Evolutionary conservation across 1,284 basidiomycete genomes (phyloP).

Genomic region (Cryptococcus sp.): DNA sequence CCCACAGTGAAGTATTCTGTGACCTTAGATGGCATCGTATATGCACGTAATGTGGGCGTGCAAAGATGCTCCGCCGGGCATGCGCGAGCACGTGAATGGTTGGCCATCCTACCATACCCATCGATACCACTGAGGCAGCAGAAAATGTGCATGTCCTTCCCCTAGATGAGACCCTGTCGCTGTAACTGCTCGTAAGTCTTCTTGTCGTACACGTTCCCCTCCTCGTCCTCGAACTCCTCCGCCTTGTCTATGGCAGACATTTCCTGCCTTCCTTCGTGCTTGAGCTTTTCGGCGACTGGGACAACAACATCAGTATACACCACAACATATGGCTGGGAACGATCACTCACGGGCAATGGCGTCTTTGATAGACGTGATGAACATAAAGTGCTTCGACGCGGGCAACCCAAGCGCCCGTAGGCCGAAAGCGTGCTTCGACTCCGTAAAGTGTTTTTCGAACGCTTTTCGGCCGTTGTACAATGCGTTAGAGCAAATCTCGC

Average conservation of each 20-base stretch:
- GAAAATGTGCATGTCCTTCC: not conserved
- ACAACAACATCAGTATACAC: not conserved
- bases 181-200: conserved; percentile 50
- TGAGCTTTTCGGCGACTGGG: conserved; percentile 92
- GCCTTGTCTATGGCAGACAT: conserved; percentile 87
- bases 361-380: conserved; percentile 95
- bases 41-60: too few species aligned
- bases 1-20: too few species aligned
- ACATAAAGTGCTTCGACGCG: conserved; percentile 91
- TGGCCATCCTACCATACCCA: too few species aligned
- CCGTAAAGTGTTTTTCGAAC: conserved; percentile 57
- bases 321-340: not conserved
- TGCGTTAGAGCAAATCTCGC: conserved; percentile 73
- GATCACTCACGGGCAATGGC: conserved; percentile 74
- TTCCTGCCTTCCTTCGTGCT: conserved; percentile 86
- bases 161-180: conserved; percentile 48
- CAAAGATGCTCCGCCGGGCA: too few species aligned
- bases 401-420: conserved; percentile 97
- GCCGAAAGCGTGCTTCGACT: conserved; percentile 94
- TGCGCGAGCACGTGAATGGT: too few species aligned
- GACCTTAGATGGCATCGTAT: too few species aligned
- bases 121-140: not conserved
- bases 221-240: conserved; percentile 94
- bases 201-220: conserved; percentile 80
- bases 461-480: conserved; percentile 28